A percentile compares a stretch with the other conserved stretches of the same genome.
Conservation (phyloP, 257 asterid genomes). For the Solanum appendiculatum region DNA sequence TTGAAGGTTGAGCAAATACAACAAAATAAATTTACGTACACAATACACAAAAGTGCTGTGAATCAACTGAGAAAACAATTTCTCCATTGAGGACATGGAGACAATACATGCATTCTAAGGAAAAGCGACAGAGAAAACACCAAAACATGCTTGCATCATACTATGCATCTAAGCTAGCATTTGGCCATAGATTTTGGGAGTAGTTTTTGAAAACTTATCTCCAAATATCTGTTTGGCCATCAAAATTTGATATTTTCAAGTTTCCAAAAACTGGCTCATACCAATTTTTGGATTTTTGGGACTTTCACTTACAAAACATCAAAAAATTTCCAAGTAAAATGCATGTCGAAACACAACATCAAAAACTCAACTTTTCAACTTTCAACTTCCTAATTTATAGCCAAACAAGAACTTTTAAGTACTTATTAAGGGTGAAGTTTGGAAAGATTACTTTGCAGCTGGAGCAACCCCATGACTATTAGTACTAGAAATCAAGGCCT, state of each 20-base stretch:
- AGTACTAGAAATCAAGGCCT: constrained; percentile 11
- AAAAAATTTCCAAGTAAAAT: background rate
- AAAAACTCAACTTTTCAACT: background rate
- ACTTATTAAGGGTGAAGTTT: background rate
- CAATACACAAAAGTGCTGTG: background rate
- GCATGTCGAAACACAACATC: background rate
- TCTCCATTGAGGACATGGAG: background rate
- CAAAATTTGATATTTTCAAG: too few relatives aligned
- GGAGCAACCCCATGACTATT: constrained; percentile 21
- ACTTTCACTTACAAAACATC: background rate
- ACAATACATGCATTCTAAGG: background rate
- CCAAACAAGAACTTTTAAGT: background rate
- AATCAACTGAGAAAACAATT: background rate
- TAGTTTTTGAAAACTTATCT: too few relatives aligned
- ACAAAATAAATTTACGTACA: background rate
- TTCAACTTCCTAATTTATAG: background rate
- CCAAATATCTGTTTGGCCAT: too few relatives aligned
- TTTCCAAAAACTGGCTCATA: background rate
- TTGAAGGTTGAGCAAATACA: background rate
- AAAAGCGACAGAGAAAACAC: background rate
- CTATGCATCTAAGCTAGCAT: background rate
- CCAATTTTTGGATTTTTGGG: background rate
- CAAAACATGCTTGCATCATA: background rate
- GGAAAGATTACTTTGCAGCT: constrained; percentile 24
- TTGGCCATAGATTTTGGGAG: too few relatives aligned